A percentile compares a stretch with the other conserved stretches of the same genome.
These are phyloP conservation scores for Mycena amicta DNA, from an alignment of 768 basidiomycete species.

Conservation along the genomic window DNA sequence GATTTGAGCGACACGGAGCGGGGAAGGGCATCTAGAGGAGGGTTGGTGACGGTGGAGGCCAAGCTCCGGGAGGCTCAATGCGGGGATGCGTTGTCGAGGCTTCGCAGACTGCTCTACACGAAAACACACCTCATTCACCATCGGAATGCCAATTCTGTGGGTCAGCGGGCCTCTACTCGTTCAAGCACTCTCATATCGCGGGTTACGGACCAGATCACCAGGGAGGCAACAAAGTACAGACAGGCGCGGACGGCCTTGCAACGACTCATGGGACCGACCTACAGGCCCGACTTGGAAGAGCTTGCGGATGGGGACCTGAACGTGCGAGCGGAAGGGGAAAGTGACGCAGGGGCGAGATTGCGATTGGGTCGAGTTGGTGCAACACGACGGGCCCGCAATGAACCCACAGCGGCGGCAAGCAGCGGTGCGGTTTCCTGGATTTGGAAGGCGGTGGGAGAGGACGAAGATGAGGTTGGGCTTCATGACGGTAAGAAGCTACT, in stretches of 20 bases:
- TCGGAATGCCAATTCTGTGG: background rate
- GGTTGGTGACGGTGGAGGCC: background rate
- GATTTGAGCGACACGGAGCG: background rate
- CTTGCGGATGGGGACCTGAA: background rate
- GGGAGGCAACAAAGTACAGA: background rate
- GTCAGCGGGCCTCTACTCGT: background rate
- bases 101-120: background rate
- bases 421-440: conserved; percentile 6
- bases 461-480: conserved; percentile 1
- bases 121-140: background rate
- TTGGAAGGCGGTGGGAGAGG: conserved; percentile 2
- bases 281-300: background rate
- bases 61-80: background rate
- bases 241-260: background rate
- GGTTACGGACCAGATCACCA: background rate
- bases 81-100: background rate
- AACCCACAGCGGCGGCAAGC: background rate
- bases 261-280: background rate
- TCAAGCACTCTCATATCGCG: background rate
- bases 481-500: conserved; percentile 6
- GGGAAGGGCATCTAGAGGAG: background rate
- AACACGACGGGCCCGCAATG: background rate
- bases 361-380: background rate
- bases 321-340: background rate
- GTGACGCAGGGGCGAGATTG: background rate